Evolutionary conservation across 1,284 basidiomycete genomes (phyloP).

Genomic region (Ganoderma lucidum): DNA sequence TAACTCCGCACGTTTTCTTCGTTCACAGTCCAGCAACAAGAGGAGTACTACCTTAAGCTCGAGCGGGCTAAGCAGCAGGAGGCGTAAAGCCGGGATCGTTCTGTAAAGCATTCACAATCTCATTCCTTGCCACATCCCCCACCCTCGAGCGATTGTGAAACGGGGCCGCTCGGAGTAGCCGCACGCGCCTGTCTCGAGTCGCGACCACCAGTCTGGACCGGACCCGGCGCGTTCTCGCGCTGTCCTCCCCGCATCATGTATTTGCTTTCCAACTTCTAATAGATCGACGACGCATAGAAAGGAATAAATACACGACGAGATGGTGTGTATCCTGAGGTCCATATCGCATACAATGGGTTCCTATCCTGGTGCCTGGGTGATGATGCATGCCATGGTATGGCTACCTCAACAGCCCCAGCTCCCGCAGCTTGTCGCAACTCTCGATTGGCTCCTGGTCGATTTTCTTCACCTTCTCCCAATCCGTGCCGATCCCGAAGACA

Average conservation of each 20-base stretch:
- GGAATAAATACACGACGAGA: constrained; percentile 32
- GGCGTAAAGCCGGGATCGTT: constrained; percentile 26
- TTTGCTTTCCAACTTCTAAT: constrained; percentile 2
- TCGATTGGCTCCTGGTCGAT: constrained; percentile 72
- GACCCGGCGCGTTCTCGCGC: constrained; percentile 25
- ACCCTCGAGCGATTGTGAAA: neutral
- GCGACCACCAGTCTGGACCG: constrained; percentile 32
- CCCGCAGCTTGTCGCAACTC: constrained; percentile 79
- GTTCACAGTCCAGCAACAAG: constrained; percentile 74
- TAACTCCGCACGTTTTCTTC: constrained; percentile 25
- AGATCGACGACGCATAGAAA: constrained; percentile 21
- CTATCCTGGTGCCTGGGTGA: neutral
- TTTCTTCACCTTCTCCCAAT: constrained; percentile 83
- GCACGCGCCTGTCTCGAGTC: constrained; percentile 16
- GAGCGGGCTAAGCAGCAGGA: constrained; percentile 58
- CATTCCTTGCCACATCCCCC: constrained; percentile 17
- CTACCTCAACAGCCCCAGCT: constrained; percentile 57
- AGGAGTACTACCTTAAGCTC: constrained; percentile 84
- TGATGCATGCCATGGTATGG: neutral
- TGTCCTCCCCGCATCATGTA: neutral
- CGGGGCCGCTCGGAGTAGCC: neutral
- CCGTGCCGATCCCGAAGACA: constrained; percentile 88
- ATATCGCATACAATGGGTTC: constrained; percentile 9
- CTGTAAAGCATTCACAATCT: constrained; percentile 29
- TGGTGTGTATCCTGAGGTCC: constrained; percentile 14